Percentiles rank a stretch among this genome's conserved stretches.
Conservation (phyloP, 179 eudicot genomes). For the Silene noctiflora region DNA sequence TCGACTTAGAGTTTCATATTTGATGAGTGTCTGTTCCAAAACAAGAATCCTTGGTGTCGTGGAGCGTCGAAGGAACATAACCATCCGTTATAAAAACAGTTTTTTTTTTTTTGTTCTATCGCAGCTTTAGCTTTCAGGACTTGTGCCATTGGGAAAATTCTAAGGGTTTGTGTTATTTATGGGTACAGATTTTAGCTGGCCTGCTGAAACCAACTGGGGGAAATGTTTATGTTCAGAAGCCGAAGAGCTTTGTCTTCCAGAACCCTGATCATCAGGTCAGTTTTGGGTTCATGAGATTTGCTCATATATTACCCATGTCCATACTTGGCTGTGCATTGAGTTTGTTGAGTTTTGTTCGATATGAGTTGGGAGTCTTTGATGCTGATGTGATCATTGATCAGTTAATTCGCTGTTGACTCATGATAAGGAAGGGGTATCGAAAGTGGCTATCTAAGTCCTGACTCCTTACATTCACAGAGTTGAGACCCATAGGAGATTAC, state of each 20-base stretch:
- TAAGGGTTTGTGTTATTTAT: not conserved
- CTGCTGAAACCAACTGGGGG: slow-evolving; percentile 70
- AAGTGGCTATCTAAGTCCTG: not conserved
- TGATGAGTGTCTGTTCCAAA: not conserved
- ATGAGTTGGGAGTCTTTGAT: not conserved
- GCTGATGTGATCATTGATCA: not conserved
- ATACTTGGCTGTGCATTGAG: not conserved
- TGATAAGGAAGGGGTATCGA: no score
- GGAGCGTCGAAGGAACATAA: not conserved
- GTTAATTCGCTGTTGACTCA: not conserved
- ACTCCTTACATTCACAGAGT: not conserved
- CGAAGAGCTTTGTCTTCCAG: slow-evolving; percentile 93
- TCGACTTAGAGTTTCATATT: not conserved
- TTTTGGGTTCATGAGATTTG: slow-evolving; percentile 11
- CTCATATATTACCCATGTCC: not conserved
- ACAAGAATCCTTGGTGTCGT: not conserved
- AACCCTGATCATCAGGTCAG: slow-evolving; percentile 98
- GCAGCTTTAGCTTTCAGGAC: no score
- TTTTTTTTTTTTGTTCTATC: no score
- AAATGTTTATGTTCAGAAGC: slow-evolving; percentile 57
- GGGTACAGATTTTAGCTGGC: slow-evolving; percentile 79
- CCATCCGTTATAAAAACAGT: not conserved
- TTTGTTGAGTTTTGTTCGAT: not conserved
- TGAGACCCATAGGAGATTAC: not conserved
- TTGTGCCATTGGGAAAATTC: not conserved